Evolutionary conservation across 768 basidiomycete genomes (phyloP).

Genomic region (Tulasnella sp.): DNA sequence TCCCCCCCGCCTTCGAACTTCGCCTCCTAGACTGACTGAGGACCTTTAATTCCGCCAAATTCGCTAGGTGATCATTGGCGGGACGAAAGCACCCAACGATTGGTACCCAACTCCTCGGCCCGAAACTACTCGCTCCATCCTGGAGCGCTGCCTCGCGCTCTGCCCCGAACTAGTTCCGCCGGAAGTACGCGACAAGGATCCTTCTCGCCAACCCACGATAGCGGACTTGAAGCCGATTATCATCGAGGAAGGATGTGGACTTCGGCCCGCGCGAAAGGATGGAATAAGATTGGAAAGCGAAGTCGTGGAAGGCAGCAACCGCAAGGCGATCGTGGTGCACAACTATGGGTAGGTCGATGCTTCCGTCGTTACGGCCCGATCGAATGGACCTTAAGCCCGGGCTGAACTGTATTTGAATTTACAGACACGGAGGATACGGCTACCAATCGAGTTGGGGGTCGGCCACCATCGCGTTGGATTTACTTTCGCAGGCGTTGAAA

Average conservation of each 20-base stretch:
- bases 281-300: slow-evolving; percentile 54
- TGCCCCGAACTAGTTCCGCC: slow-evolving; percentile 25
- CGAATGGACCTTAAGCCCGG: not conserved
- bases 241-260: slow-evolving; percentile 45
- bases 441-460: slow-evolving; percentile 62
- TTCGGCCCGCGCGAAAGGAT: slow-evolving; percentile 60
- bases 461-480: slow-evolving; percentile 38
- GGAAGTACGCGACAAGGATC: slow-evolving; percentile 4
- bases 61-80: slow-evolving; percentile 46
- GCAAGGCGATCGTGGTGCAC: slow-evolving; percentile 45
- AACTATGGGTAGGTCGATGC: slow-evolving; percentile 52
- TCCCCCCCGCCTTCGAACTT: not conserved
- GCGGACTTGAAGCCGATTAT: slow-evolving; percentile 37
- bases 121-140: slow-evolving; percentile 53
- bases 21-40: not conserved
- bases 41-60: not conserved
- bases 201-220: slow-evolving; percentile 27
- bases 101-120: slow-evolving; percentile 63
- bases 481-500: slow-evolving; percentile 11
- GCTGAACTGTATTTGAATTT: not conserved
- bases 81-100: slow-evolving; percentile 50
- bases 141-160: slow-evolving; percentile 42
- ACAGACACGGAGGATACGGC: slow-evolving; percentile 55
- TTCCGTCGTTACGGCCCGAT: not conserved
- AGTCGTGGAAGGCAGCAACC: slow-evolving; percentile 27